Percentiles rank a stretch among this genome's conserved stretches.
phyloP scores from a whole-genome alignment of 176 grass and related monocot genomes.

The Elymus sibiricus region DNA sequence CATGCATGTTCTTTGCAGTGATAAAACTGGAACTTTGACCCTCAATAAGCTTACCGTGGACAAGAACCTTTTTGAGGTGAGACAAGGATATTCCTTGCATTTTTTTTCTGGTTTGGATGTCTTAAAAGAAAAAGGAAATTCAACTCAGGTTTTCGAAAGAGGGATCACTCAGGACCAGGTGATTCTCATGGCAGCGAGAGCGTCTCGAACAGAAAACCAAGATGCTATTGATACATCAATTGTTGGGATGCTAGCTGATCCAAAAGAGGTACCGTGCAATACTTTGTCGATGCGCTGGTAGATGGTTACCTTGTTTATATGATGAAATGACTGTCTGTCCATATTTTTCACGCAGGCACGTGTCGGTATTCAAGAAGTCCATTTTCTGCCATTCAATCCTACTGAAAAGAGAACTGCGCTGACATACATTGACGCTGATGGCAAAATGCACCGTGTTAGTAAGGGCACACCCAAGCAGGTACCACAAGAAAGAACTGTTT shows the following conservation, averaged over 20 bases:
- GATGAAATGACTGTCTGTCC: background rate
- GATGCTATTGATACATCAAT: conserved; percentile 81
- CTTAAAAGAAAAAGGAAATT: background rate
- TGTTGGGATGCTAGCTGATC: conserved; percentile 79
- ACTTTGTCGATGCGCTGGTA: background rate
- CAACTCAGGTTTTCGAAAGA: conserved; percentile 57
- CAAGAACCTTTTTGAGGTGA: conserved; percentile 64
- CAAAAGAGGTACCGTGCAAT: conserved; percentile 46
- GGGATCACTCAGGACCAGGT: conserved; percentile 53
- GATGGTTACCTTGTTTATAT: background rate
- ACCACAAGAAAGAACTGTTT: background rate
- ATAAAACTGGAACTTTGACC: conserved; percentile 75
- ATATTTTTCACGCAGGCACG: conserved; percentile 43
- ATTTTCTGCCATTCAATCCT: conserved; percentile 83
- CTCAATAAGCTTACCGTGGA: conserved; percentile 76
- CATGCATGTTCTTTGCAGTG: conserved; percentile 95
- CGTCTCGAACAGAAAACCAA: conserved; percentile 76
- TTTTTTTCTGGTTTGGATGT: background rate
- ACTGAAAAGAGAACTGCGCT: conserved; percentile 79
- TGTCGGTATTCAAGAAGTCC: conserved; percentile 70
- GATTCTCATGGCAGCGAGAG: conserved; percentile 76
- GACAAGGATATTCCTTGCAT: background rate
- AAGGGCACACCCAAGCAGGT: conserved; percentile 84
- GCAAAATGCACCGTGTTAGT: conserved; percentile 67
- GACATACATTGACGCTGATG: conserved; percentile 59